A percentile compares a stretch with the other conserved stretches of the same genome.
phyloP scores from a whole-genome alignment of 108 stramenopile genomes.

The Cyclostephanos invisitatus region DNA sequence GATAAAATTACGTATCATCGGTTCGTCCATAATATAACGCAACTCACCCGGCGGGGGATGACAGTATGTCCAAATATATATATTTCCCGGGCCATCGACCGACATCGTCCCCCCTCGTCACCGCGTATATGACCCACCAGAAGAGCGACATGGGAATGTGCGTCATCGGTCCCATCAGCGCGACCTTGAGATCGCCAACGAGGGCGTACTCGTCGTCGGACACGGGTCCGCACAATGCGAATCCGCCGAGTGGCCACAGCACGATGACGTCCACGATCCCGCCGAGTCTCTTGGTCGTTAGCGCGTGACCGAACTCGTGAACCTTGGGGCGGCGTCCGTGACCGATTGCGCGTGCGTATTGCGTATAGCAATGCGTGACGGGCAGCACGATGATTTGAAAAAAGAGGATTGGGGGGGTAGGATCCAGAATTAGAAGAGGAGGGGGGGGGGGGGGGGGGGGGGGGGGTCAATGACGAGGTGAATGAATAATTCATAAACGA shows the following conservation, averaged over 20 bases:
- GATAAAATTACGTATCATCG: not conserved
- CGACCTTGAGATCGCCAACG: conserved; percentile 48
- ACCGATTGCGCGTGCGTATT: too few species aligned
- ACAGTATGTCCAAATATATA: conserved; percentile 23
- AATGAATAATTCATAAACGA: too few species aligned
- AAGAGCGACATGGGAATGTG: conserved; percentile 47
- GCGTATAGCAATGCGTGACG: too few species aligned
- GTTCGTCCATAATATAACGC: not conserved
- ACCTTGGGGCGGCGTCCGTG: too few species aligned
- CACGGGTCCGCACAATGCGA: conserved; percentile 47
- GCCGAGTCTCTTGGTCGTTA: conserved; percentile 40
- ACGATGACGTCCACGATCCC: conserved; percentile 50
- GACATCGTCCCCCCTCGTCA: conserved; percentile 4
- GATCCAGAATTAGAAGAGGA: not conserved
- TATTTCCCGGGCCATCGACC: conserved; percentile 17
- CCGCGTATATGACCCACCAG: conserved; percentile 45
- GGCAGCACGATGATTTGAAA: not conserved
- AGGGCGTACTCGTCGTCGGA: conserved; percentile 11
- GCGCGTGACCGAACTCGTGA: conserved; percentile 58
- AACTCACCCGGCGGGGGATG: conserved; percentile 34
- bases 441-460: not conserved
- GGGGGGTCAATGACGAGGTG: not conserved
- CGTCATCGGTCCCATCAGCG: conserved; percentile 48
- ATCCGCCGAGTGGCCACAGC: conserved; percentile 59
- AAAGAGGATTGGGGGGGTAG: too few species aligned